Percentiles rank a stretch among this genome's conserved stretches.
Evolutionary conservation across 1,139 yeast genomes (phyloP).

Genomic region (Hemisphaericaspora lyxosophila): DNA sequence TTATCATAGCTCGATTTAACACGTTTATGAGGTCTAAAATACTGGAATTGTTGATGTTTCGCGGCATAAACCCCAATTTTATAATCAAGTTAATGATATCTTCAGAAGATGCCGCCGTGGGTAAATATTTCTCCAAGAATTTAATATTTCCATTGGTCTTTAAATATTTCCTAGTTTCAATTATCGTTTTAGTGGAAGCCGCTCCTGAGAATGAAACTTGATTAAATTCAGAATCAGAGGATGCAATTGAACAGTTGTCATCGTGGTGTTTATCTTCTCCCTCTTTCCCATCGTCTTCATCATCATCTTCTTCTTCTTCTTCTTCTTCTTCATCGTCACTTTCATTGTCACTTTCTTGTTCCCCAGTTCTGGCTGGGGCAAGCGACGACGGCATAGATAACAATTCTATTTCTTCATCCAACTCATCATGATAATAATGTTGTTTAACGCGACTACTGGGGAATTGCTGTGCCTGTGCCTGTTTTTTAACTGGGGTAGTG

Average conservation of each 20-base stretch:
- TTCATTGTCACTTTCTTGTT: background rate
- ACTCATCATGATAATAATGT: conserved; percentile 7
- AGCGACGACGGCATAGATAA: conserved; percentile 8
- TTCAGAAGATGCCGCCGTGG: conserved; percentile 55
- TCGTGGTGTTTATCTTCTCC: no score
- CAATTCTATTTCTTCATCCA: conserved; percentile 6
- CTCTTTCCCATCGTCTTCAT: conserved; percentile 4
- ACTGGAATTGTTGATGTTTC: conserved; percentile 38
- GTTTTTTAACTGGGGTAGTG: background rate
- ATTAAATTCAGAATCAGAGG: conserved; percentile 15
- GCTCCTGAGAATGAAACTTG: conserved; percentile 11
- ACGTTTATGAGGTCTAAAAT: conserved; percentile 50
- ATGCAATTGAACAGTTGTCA: conserved; percentile 1
- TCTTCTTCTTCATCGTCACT: conserved; percentile 2
- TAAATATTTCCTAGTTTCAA: conserved; percentile 55
- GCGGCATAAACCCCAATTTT: conserved; percentile 55
- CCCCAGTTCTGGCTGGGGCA: conserved; percentile 1
- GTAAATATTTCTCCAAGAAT: conserved; percentile 60
- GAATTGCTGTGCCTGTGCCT: conserved; percentile 6
- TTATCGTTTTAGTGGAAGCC: conserved; percentile 19
- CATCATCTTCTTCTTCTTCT: conserved; percentile 1
- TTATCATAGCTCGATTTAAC: conserved; percentile 60
- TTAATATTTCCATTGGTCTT: conserved; percentile 60
- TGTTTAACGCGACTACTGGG: conserved; percentile 3
- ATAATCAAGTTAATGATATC: conserved; percentile 51